Evolutionary conservation across 2,329 filamentous ascomycete species (phyloP).

Genomic region (Onygenales sp.): DNA sequence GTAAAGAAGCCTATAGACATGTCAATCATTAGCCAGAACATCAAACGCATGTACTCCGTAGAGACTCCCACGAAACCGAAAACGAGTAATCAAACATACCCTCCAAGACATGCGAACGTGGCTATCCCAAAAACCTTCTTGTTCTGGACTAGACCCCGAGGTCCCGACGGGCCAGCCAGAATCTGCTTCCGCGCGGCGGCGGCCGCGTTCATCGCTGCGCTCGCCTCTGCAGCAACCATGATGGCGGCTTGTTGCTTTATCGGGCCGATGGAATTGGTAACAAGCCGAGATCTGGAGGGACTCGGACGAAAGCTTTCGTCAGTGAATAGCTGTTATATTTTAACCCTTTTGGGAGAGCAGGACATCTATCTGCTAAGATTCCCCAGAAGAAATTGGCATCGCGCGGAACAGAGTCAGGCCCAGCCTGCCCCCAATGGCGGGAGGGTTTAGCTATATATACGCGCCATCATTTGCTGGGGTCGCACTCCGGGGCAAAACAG

Average conservation of each 20-base stretch:
- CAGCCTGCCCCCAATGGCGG: too few species aligned
- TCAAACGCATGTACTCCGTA: slow-evolving; percentile 34
- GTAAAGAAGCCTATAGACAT: slow-evolving; percentile 34
- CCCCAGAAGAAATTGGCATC: too few species aligned
- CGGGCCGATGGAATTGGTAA: background rate
- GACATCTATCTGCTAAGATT: too few species aligned
- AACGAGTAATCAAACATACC: slow-evolving; percentile 16
- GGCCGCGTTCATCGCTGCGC: slow-evolving; percentile 34
- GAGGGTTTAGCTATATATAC: background rate
- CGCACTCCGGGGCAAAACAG: background rate
- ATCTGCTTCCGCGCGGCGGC: slow-evolving; percentile 44
- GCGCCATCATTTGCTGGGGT: background rate
- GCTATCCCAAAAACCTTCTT: slow-evolving; percentile 52
- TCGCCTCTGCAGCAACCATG: slow-evolving; percentile 3
- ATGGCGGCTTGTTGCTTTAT: background rate
- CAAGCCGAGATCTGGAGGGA: background rate
- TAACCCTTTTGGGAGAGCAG: too few species aligned
- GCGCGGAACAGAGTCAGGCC: too few species aligned
- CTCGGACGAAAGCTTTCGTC: background rate
- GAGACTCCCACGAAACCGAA: background rate
- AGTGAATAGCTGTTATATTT: too few species aligned
- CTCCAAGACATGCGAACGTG: slow-evolving; percentile 54
- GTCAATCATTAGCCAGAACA: slow-evolving; percentile 38
- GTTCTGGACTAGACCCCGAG: slow-evolving; percentile 48
- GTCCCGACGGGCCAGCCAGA: slow-evolving; percentile 46